phyloP scores from a whole-genome alignment of 1,284 basidiomycete species.

The Trichosporon coremiiforme region DNA sequence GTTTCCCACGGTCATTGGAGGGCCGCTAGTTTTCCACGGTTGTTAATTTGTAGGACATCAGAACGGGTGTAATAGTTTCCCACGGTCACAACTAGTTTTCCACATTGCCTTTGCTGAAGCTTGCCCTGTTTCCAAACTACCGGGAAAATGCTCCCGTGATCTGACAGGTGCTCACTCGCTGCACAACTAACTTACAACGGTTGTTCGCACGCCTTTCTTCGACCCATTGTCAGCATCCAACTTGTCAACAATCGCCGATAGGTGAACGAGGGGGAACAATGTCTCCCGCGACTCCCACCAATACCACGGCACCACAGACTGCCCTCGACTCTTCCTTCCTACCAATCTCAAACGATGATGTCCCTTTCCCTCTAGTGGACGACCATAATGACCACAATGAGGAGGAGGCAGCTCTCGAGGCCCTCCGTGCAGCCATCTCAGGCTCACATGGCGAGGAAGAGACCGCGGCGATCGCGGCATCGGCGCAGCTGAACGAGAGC shows the following conservation, averaged over 20 bases:
- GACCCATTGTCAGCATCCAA: constrained; percentile 7
- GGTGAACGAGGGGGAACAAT: constrained; percentile 13
- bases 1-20: too few species aligned
- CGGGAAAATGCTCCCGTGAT: constrained; percentile 2
- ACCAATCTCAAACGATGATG: constrained; percentile 28
- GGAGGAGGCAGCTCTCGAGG: constrained; percentile 42
- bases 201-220: constrained; percentile 28
- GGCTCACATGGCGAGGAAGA: constrained; percentile 22
- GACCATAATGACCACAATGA: constrained; percentile 32
- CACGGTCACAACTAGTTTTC: too few species aligned
- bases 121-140: too few species aligned
- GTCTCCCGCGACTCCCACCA: constrained; percentile 17
- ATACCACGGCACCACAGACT: constrained; percentile 15
- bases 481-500: constrained; percentile 15
- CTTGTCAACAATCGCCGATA: constrained; percentile 18
- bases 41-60: too few species aligned
- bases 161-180: constrained; percentile 3
- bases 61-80: too few species aligned
- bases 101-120: too few species aligned
- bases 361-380: constrained; percentile 30
- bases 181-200: constrained; percentile 18
- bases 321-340: constrained; percentile 26
- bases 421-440: constrained; percentile 42
- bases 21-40: too few species aligned
- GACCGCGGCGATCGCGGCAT: background rate